Evolutionary conservation across 2,329 filamentous ascomycete species (phyloP).

Genomic region (Hypoxylon sp.): DNA sequence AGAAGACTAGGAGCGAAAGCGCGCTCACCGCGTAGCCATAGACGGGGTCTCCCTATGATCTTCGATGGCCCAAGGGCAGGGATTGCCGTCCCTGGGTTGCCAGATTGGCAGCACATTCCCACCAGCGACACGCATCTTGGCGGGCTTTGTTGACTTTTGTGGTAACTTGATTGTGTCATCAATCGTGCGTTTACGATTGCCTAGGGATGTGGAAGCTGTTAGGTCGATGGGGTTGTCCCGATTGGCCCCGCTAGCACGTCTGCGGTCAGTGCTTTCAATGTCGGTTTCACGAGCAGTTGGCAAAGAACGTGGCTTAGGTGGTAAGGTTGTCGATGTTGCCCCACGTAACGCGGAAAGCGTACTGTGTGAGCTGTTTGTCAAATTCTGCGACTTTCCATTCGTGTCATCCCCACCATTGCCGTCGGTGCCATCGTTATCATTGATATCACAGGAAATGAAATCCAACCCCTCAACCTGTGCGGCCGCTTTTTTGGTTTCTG

Average conservation of each 20-base stretch:
- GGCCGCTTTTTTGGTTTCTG: constrained; percentile 60
- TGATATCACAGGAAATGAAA: constrained; percentile 88
- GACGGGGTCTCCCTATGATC: constrained; percentile 67
- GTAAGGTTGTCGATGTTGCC: constrained; percentile 50
- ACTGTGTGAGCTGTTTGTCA: neutral
- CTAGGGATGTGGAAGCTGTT: constrained; percentile 62
- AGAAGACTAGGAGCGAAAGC: neutral
- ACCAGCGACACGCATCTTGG: constrained; percentile 64
- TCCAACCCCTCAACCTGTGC: constrained; percentile 75
- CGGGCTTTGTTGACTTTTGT: constrained; percentile 65
- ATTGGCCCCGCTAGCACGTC: constrained; percentile 23
- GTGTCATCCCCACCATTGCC: neutral
- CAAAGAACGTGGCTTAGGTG: constrained; percentile 34
- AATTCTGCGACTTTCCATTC: neutral
- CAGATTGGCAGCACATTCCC: constrained; percentile 66
- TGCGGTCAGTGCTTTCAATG: constrained; percentile 17
- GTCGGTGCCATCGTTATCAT: constrained; percentile 64
- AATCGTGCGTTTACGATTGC: constrained; percentile 79
- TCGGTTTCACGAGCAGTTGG: constrained; percentile 2
- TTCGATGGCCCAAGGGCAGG: constrained; percentile 72
- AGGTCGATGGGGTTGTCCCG: constrained; percentile 48
- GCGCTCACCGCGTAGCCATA: constrained; percentile 67
- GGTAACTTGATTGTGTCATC: constrained; percentile 75
- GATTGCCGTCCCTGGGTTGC: constrained; percentile 59
- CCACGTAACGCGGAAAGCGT: constrained; percentile 31